Evolutionary conservation across 2,329 filamentous ascomycete species (phyloP).

Genomic region (Pseudogymnoascus sp.): DNA sequence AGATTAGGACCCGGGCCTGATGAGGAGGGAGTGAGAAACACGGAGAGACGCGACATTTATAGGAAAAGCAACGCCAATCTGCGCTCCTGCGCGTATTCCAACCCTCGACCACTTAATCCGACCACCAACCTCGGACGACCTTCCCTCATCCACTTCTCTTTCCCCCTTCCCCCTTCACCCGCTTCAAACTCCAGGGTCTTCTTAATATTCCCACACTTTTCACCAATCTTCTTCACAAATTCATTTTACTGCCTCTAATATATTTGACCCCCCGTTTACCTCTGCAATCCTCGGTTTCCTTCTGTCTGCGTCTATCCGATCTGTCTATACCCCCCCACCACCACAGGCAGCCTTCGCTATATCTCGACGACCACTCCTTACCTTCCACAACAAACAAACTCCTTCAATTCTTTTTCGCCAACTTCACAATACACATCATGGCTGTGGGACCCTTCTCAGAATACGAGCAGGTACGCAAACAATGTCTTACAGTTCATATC

Average conservation of each 20-base stretch:
- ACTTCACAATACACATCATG: conserved; percentile 10
- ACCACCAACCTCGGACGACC: conserved; percentile 8
- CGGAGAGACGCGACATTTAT: conserved; percentile 6
- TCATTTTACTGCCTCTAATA: background rate
- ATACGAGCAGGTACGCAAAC: conserved; percentile 16
- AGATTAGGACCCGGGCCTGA: background rate
- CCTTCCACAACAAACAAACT: background rate
- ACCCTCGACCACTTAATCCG: conserved; percentile 2
- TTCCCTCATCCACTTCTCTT: background rate
- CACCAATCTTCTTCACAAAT: background rate
- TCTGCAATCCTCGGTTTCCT: background rate
- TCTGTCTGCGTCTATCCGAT: conserved; percentile 2
- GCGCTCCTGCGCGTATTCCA: background rate
- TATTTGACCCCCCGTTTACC: background rate
- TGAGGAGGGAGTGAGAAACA: conserved; percentile 5
- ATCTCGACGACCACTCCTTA: conserved; percentile 1
- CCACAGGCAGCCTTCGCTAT: background rate
- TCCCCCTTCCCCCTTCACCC: background rate
- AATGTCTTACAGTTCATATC: background rate
- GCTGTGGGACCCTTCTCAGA: conserved; percentile 11
- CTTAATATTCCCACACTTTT: background rate
- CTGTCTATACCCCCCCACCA: background rate
- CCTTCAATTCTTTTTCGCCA: background rate
- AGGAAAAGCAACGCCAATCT: background rate
- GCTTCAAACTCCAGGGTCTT: background rate